phyloP scores from a whole-genome alignment of 169 alveolate genomes.

The Neospora caninum region DNA sequence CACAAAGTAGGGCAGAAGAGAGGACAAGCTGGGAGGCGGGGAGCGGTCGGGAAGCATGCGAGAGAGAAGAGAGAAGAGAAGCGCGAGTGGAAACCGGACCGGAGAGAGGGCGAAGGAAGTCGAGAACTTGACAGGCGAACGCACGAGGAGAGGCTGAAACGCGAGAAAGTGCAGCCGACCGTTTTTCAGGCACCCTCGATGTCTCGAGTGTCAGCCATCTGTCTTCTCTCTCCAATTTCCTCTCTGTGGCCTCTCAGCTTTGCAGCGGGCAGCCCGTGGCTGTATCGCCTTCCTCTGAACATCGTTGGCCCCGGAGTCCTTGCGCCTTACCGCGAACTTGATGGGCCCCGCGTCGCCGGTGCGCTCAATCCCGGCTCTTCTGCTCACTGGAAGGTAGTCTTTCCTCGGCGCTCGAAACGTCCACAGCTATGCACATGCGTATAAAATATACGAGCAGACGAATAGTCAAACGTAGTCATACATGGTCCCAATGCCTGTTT shows the following conservation, averaged over 20 bases:
- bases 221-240: background rate
- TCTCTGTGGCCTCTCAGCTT: conserved; percentile 15
- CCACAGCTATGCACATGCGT: background rate
- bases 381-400: conserved; percentile 50
- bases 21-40: background rate
- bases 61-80: background rate
- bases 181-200: too few relatives aligned
- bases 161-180: too few relatives aligned
- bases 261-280: conserved; percentile 51
- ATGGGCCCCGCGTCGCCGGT: conserved; percentile 30
- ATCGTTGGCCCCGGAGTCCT: conserved; percentile 4
- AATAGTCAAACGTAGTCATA: too few relatives aligned
- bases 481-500: too few relatives aligned
- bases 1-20: conserved; percentile 49
- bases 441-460: too few relatives aligned
- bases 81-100: background rate
- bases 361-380: conserved; percentile 54
- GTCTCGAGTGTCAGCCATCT: background rate
- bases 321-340: conserved; percentile 30
- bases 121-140: background rate
- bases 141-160: too few relatives aligned
- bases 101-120: background rate
- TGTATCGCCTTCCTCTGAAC: conserved; percentile 34
- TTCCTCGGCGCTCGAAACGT: background rate
- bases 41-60: too few relatives aligned